Percentiles rank a stretch among this genome's conserved stretches.
These are phyloP conservation scores for Sisymbrium irio DNA, from an alignment of 345 rosid species.

Conservation along the genomic window DNA sequence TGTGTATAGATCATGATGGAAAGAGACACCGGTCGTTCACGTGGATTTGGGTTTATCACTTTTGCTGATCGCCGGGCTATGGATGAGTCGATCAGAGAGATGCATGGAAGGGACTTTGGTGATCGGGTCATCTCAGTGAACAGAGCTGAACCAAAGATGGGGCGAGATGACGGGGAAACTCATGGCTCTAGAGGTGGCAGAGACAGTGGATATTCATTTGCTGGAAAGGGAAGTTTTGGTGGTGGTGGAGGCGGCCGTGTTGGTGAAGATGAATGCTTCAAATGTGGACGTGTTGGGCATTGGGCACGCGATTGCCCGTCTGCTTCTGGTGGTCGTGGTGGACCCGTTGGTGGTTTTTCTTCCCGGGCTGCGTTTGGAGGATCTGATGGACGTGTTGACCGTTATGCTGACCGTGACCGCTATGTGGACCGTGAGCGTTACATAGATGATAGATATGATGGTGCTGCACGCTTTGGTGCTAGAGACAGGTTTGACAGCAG, in stretches of 20 bases:
- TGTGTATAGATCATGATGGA: constrained; percentile 88
- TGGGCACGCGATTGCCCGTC: constrained; percentile 99
- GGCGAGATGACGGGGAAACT: constrained; percentile 62
- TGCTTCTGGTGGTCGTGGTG: constrained; percentile 79
- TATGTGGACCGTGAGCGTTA: constrained; percentile 74
- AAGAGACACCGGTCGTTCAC: constrained; percentile 91
- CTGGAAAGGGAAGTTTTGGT: constrained; percentile 35
- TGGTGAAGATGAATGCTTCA: constrained; percentile 91
- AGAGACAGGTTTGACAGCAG: constrained; percentile 80
- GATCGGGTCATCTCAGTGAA: constrained; percentile 91
- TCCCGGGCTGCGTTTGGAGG: constrained; percentile 72
- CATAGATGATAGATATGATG: constrained; percentile 88
- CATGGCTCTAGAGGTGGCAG: constrained; percentile 83
- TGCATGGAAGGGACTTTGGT: constrained; percentile 93
- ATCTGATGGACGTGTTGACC: constrained; percentile 64
- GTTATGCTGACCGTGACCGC: constrained; percentile 54
- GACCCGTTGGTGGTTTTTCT: constrained; percentile 60
- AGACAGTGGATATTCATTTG: constrained; percentile 52
- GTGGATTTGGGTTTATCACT: constrained; percentile 97
- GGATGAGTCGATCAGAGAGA: constrained; percentile 96
- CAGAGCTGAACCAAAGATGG: constrained; percentile 92
- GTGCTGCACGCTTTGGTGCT: constrained; percentile 69
- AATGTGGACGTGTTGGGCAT: constrained; percentile 90
- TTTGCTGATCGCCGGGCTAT: constrained; percentile 87
- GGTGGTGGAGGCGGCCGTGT: constrained; percentile 70